Evolutionary conservation across 768 basidiomycete genomes (phyloP).

Genomic region (Amanita polypyramis): DNA sequence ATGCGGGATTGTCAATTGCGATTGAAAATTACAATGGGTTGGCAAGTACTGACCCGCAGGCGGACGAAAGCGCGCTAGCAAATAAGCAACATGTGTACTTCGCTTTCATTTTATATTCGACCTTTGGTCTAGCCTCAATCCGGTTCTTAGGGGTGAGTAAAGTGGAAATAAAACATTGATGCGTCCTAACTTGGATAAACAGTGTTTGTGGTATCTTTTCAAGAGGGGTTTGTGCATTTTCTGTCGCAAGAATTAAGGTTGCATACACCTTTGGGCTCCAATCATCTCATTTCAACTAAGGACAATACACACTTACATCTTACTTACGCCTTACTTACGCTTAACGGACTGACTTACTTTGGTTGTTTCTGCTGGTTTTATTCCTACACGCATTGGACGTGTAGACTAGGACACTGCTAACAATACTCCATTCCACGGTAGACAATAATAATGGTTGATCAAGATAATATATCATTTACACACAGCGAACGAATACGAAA

Average conservation of each 20-base stretch:
- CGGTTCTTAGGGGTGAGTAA: constrained; percentile 67
- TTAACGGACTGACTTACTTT: not conserved
- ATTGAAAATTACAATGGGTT: constrained; percentile 71
- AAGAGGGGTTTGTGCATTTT: constrained; percentile 75
- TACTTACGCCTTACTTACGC: not conserved
- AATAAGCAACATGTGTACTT: constrained; percentile 53
- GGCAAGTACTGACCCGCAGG: constrained; percentile 20
- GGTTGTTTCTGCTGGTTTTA: not conserved
- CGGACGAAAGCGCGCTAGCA: constrained; percentile 31
- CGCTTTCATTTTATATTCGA: constrained; percentile 68
- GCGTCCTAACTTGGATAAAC: constrained; percentile 2
- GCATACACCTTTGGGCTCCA: too few relatives aligned
- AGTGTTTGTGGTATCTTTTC: constrained; percentile 81
- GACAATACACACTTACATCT: constrained; percentile 1
- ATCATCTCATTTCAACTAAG: constrained; percentile 1
- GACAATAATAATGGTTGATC: not conserved
- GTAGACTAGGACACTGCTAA: not conserved
- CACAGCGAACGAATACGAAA: not conserved
- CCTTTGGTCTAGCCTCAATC: constrained; percentile 60
- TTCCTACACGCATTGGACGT: not conserved
- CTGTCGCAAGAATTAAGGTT: constrained; percentile 58
- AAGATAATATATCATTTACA: not conserved
- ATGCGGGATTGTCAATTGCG: constrained; percentile 60
- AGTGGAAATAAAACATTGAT: not conserved
- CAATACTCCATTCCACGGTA: not conserved